phyloP scores from a whole-genome alignment of 1,139 yeast genomes.

The Schwanniomyces etchellsii region DNA sequence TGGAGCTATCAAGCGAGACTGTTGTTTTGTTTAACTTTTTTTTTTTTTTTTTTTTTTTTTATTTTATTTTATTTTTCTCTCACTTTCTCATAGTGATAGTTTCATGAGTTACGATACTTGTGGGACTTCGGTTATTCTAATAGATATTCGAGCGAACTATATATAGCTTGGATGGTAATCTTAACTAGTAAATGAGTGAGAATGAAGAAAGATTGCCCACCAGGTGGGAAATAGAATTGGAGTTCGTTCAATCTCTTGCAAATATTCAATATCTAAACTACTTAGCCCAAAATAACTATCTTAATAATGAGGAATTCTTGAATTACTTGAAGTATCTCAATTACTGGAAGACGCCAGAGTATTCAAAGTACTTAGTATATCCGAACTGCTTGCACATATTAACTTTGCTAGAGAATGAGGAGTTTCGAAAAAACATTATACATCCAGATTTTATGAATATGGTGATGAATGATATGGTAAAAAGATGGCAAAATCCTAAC shows the following conservation, averaged over 20 bases:
- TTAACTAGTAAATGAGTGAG: no score
- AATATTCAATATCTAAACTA: constrained; percentile 72
- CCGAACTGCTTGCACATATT: constrained; percentile 70
- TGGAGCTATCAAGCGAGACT: not conserved
- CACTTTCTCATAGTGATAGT: no score
- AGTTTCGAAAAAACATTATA: constrained; percentile 49
- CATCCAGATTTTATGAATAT: constrained; percentile 55
- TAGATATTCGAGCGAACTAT: no score
- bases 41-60: not conserved
- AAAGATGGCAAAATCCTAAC: constrained; percentile 51
- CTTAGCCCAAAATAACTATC: constrained; percentile 67
- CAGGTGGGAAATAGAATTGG: constrained; percentile 78
- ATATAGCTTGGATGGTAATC: no score
- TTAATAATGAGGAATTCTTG: constrained; percentile 56
- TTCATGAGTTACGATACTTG: no score
- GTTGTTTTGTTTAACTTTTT: not conserved
- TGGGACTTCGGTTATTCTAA: no score
- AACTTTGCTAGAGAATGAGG: constrained; percentile 50
- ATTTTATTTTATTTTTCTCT: constrained; percentile 1
- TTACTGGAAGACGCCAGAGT: constrained; percentile 69
- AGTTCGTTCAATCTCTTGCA: constrained; percentile 77
- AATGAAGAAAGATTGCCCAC: constrained; percentile 43
- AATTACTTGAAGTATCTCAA: constrained; percentile 62
- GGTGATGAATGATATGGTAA: constrained; percentile 72
- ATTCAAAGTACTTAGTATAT: constrained; percentile 61